Conservation (phyloP, 345 rosid genomes). For the Hypericum perforatum region DNA sequence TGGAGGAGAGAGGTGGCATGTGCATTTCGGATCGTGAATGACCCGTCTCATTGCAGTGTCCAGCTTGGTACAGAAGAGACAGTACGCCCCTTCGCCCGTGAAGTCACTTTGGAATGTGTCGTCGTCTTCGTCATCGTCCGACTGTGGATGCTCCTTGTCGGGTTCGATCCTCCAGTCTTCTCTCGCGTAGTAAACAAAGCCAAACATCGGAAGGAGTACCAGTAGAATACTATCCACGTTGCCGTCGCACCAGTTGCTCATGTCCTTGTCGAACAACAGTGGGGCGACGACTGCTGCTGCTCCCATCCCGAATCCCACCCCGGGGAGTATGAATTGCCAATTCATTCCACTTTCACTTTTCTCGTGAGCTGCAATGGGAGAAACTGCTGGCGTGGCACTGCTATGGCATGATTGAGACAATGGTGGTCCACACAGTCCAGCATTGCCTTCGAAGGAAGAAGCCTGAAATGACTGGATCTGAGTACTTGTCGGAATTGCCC, state of each 20-base stretch:
- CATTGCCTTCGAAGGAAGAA: slow-evolving; percentile 8
- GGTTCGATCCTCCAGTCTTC: slow-evolving; percentile 21
- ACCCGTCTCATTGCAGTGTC: slow-evolving; percentile 31
- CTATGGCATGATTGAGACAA: background rate
- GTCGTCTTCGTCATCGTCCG: slow-evolving; percentile 4
- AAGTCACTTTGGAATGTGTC: slow-evolving; percentile 12
- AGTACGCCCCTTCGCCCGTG: slow-evolving; percentile 26
- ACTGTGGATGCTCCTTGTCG: slow-evolving; percentile 12
- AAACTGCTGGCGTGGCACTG: background rate
- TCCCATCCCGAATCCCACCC: slow-evolving; percentile 45
- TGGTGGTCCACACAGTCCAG: slow-evolving; percentile 8
- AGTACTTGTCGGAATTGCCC: slow-evolving; percentile 5
- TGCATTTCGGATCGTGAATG: slow-evolving; percentile 40
- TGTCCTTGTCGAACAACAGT: slow-evolving; percentile 23
- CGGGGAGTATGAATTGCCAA: slow-evolving; percentile 36
- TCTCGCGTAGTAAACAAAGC: slow-evolving; percentile 29
- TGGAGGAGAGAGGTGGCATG: slow-evolving; percentile 34
- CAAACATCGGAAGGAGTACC: slow-evolving; percentile 35
- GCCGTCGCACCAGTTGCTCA: slow-evolving; percentile 18
- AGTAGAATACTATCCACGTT: slow-evolving; percentile 29
- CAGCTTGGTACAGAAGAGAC: slow-evolving; percentile 57
- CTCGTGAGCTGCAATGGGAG: background rate
- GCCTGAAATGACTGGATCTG: slow-evolving; percentile 8
- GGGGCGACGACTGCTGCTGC: slow-evolving; percentile 38
- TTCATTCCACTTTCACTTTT: slow-evolving; percentile 9